Evolutionary conservation across 306 rosid species (phyloP), one percentile per base, ranked within the genome.

Genomic region (Casuarina equisetifolia): DNA sequence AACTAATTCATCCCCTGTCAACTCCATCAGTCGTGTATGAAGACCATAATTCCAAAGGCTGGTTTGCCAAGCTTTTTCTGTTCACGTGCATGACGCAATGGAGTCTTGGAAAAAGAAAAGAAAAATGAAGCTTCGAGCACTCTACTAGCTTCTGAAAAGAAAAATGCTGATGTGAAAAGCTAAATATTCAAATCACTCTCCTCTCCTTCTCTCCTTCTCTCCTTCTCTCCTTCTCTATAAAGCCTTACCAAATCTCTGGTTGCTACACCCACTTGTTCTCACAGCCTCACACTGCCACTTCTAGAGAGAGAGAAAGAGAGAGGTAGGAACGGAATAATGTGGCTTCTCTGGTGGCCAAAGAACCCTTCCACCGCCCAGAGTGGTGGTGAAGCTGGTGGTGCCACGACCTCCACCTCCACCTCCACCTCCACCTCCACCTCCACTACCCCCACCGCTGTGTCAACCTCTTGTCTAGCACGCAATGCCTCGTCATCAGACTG

Each of bases 401-500:
- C 49, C 46, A 19, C 73, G 84, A 0, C 72, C 75, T 2, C 86
- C 78, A 19, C 84, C 45, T 39, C 73, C 86, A 0, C 72, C 75
- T 2, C 86, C 78, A 35, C 84, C 45, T 39, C 35, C 39, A 20
- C 78, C 66, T 10, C 75, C 16, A 39, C 19, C 3, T 66, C 36
- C 19, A 66, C 49, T 51, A 53, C 82, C 32, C 4, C 67, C 3
- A 6, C 73, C 9, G 17, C 59, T 8, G 10, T 49, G 42, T 51
- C 81, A 15, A 49, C 48, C 8, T 72, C 84, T 53, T 76, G 62
- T 44, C 46, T 73, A 2, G 58, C 63, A 32, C 1, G 8, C 13
- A 54, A 73, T 17, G 11, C n/a, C 1, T 58, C 84, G 39, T 25
- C 68, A 16, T 80, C 88, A 54, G 40, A 75, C 0, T 83, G 85